These are phyloP conservation scores for Hagleromyces aurorensis DNA, from an alignment of 805 yeast species.

Conservation along the genomic window DNA sequence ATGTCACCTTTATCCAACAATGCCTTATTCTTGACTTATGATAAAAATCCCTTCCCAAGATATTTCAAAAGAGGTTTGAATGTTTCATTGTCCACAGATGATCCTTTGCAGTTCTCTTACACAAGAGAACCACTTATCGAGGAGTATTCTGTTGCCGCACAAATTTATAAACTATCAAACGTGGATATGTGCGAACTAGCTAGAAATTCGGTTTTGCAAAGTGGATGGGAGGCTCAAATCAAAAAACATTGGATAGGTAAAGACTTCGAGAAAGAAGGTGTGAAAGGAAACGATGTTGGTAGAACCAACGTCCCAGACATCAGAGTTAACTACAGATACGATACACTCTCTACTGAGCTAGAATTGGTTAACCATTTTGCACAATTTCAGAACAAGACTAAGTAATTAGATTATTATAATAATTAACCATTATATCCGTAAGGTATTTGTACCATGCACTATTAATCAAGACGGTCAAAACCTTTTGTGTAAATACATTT, in stretches of 20 bases:
- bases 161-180: constrained; percentile 85
- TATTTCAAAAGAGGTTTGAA: constrained; percentile 91
- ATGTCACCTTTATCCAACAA: constrained; percentile 98
- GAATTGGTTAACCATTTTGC: constrained; percentile 60
- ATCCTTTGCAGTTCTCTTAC: constrained; percentile 94
- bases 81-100: constrained; percentile 93
- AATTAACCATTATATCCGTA: constrained; percentile 2
- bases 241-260: constrained; percentile 92
- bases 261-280: constrained; percentile 47
- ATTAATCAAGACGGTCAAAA: no score
- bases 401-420: neutral
- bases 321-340: constrained; percentile 75
- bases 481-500: no score
- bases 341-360: constrained; percentile 64
- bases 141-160: constrained; percentile 97
- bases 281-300: constrained; percentile 81
- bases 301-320: constrained; percentile 93
- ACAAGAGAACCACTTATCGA: constrained; percentile 96
- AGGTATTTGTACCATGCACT: no score
- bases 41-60: constrained; percentile 88
- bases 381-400: constrained; percentile 13
- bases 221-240: constrained; percentile 84
- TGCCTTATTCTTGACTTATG: constrained; percentile 91
- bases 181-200: constrained; percentile 99
- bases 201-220: constrained; percentile 80